These are phyloP conservation scores for Arthrocladium fulminans DNA, from an alignment of 2,329 filamentous ascomycete genomes.

Conservation along the genomic window DNA sequence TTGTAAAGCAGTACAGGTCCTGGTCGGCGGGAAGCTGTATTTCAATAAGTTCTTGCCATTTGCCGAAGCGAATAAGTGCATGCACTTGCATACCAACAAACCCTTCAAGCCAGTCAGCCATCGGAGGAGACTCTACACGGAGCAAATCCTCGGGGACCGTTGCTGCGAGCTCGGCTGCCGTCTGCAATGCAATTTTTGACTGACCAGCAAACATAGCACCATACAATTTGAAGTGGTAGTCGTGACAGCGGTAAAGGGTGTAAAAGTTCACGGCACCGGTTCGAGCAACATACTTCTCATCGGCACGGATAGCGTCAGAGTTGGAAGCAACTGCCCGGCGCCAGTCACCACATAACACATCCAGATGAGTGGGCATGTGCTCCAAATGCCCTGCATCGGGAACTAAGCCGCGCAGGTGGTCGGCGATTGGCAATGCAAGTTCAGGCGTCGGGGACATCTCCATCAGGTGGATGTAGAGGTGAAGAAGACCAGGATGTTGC, in stretches of 20 bases:
- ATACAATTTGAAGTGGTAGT: slow-evolving; percentile 68
- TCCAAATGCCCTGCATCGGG: slow-evolving; percentile 62
- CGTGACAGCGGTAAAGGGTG: slow-evolving; percentile 64
- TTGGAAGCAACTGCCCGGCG: slow-evolving; percentile 58
- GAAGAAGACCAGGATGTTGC: slow-evolving; percentile 60
- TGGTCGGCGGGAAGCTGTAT: slow-evolving; percentile 50
- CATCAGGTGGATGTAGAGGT: slow-evolving; percentile 69
- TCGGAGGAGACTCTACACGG: slow-evolving; percentile 56
- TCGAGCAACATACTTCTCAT: slow-evolving; percentile 55
- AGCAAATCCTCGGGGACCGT: slow-evolving; percentile 57
- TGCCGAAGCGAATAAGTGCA: slow-evolving; percentile 62
- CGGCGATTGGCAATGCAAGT: slow-evolving; percentile 50
- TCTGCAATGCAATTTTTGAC: slow-evolving; percentile 53
- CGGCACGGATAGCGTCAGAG: slow-evolving; percentile 55
- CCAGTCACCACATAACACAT: slow-evolving; percentile 66
- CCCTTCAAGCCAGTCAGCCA: slow-evolving; percentile 71
- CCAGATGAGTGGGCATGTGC: slow-evolving; percentile 72
- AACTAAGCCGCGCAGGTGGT: slow-evolving; percentile 54
- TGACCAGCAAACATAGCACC: slow-evolving; percentile 69
- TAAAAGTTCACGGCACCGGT: slow-evolving; percentile 63
- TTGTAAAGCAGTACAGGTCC: slow-evolving; percentile 59
- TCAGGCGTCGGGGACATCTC: slow-evolving; percentile 66
- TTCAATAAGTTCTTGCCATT: slow-evolving; percentile 57
- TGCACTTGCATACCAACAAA: slow-evolving; percentile 62
- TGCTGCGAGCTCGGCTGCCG: slow-evolving; percentile 49